Evolutionary conservation across 2,329 filamentous ascomycete genomes (phyloP).

Genomic region (Pseudohalonectria lignicola): DNA sequence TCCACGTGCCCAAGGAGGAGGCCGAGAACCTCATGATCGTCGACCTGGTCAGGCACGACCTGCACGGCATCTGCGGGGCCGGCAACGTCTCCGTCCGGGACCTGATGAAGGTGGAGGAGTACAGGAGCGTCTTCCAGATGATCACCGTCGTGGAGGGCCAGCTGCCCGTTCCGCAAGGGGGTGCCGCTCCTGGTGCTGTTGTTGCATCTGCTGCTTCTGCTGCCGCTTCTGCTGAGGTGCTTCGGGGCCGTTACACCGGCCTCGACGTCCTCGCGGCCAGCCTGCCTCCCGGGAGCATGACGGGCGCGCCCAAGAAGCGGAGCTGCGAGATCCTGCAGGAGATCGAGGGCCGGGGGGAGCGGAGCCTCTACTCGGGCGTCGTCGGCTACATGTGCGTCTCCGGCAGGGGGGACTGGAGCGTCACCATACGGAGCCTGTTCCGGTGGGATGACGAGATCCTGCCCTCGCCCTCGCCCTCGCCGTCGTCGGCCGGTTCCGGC

Average conservation of each 20-base stretch:
- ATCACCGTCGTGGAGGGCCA: slow-evolving; percentile 75
- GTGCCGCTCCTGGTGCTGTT: too few relatives aligned
- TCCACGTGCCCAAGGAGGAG: slow-evolving; percentile 77
- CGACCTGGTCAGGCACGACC: slow-evolving; percentile 86
- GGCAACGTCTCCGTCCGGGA: slow-evolving; percentile 64
- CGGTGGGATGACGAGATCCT: slow-evolving; percentile 54
- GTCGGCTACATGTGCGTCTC: slow-evolving; percentile 83
- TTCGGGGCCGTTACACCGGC: slow-evolving; percentile 39
- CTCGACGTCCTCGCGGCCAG: slow-evolving; percentile 67
- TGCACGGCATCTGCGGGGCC: slow-evolving; percentile 73
- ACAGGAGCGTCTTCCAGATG: slow-evolving; percentile 84
- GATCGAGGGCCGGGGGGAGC: slow-evolving; percentile 52
- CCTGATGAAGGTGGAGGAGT: slow-evolving; percentile 80
- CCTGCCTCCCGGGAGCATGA: slow-evolving; percentile 90
- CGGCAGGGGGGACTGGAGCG: slow-evolving; percentile 81
- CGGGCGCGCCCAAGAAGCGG: slow-evolving; percentile 86
- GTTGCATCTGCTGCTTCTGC: too few relatives aligned
- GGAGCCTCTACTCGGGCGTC: slow-evolving; percentile 79
- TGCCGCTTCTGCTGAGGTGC: too few relatives aligned
- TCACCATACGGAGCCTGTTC: slow-evolving; percentile 78
- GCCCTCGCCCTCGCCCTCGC: slow-evolving; percentile 3
- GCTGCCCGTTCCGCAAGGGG: slow-evolving; percentile 23
- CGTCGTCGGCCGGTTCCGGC: background rate
- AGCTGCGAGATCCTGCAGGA: slow-evolving; percentile 71
- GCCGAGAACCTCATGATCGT: slow-evolving; percentile 98